Percentiles rank a stretch among this genome's conserved stretches.
phyloP scores from a whole-genome alignment of 2,329 filamentous ascomycete species.

The Sporothrix brunneoviolacea region DNA sequence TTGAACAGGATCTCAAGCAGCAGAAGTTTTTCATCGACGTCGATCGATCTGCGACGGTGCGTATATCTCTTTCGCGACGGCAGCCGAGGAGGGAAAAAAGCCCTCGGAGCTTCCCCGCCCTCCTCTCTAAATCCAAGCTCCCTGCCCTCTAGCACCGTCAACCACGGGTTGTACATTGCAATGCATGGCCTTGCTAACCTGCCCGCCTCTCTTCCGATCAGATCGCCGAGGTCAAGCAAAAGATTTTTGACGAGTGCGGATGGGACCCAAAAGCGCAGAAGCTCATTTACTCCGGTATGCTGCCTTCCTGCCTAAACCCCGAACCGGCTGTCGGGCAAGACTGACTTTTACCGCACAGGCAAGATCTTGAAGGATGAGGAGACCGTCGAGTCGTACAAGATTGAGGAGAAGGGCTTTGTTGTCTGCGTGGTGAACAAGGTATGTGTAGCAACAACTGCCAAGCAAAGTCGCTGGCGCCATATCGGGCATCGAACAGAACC shows the following conservation, averaged over 20 bases:
- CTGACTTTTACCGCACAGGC: too few species aligned
- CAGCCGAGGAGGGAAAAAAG: neutral
- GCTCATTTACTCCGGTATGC: conserved; percentile 92
- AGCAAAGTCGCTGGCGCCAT: too few species aligned
- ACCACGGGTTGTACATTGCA: too few species aligned
- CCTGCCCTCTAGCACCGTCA: too few species aligned
- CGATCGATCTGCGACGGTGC: conserved; percentile 85
- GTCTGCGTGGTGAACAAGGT: conserved; percentile 99
- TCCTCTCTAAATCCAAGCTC: neutral
- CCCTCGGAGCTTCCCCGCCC: conserved; percentile 12
- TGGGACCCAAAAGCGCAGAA: conserved; percentile 90
- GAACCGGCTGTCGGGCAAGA: too few species aligned
- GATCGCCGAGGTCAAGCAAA: conserved; percentile 88
- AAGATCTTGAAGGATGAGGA: conserved; percentile 98
- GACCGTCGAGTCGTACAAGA: conserved; percentile 93
- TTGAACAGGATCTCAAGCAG: conserved; percentile 83
- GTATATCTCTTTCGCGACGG: conserved; percentile 26
- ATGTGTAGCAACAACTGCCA: too few species aligned
- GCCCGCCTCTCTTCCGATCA: conserved; percentile 30
- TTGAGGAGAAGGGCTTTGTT: conserved; percentile 98
- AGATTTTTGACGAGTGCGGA: conserved; percentile 85
- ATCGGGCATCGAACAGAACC: neutral
- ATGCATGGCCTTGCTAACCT: neutral
- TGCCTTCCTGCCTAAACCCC: too few species aligned
- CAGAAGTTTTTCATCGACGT: conserved; percentile 96